Percentiles rank a stretch among this genome's conserved stretches.
These are phyloP conservation scores for Solanum tarapatanum DNA, from an alignment of 257 asterid species.

Conservation along the genomic window DNA sequence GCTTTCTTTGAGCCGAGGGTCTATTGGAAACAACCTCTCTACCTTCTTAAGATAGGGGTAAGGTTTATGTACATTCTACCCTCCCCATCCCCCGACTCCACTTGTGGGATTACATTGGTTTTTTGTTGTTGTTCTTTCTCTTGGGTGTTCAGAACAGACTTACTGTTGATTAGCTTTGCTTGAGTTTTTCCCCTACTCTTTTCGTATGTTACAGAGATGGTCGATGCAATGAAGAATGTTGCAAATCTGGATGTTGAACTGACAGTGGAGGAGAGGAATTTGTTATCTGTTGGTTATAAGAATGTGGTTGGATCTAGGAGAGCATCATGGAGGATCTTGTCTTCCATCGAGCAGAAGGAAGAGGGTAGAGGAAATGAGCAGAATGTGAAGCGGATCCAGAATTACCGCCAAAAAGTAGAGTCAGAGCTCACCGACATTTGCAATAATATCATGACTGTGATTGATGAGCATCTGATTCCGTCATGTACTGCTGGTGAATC, in stretches of 20 bases:
- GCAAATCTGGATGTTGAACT: constrained; percentile 7
- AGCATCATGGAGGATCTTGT: constrained; percentile 13
- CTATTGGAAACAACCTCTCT: not conserved
- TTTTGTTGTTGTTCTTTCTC: not conserved
- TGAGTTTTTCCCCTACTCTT: not conserved
- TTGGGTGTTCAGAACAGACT: not conserved
- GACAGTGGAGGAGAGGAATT: constrained; percentile 11
- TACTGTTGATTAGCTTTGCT: not conserved
- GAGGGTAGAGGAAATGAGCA: constrained; percentile 11
- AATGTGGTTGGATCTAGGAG: constrained; percentile 14
- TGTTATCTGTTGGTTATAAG: constrained; percentile 12
- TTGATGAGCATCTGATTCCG: constrained; percentile 10
- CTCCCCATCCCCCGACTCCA: not conserved
- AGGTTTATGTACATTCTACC: not conserved
- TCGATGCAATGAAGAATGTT: constrained; percentile 7
- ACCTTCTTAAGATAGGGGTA: not conserved
- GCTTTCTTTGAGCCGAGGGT: not conserved
- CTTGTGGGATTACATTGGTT: not conserved
- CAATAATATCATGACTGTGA: constrained; percentile 7
- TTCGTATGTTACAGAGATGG: constrained; percentile 7
- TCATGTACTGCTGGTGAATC: constrained; percentile 7
- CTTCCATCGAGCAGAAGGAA: constrained; percentile 13
- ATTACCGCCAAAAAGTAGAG: constrained; percentile 8
- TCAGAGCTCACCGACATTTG: constrained; percentile 6
- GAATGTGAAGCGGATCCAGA: constrained; percentile 10